A percentile compares a stretch with the other conserved stretches of the same genome.
Evolutionary conservation across 2,329 filamentous ascomycete species (phyloP).

Genomic region (Podosphaera aphanis): DNA sequence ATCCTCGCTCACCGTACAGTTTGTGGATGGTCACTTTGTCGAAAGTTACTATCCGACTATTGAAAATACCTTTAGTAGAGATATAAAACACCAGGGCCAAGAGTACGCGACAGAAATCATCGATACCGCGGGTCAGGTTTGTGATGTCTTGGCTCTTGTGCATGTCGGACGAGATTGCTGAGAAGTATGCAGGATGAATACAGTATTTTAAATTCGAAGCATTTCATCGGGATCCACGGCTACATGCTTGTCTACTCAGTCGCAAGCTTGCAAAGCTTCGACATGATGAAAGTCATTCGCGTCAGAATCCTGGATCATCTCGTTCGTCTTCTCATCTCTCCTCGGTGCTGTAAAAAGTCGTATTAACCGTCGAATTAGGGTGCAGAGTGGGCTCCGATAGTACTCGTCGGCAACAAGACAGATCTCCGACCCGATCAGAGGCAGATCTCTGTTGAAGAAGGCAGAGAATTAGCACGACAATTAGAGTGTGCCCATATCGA

Average conservation of each 20-base stretch:
- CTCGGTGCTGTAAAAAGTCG: not conserved
- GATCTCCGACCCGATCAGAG: conserved; percentile 82
- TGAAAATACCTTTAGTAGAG: conserved; percentile 94
- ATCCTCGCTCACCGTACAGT: conserved; percentile 88
- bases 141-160: conserved; percentile 9
- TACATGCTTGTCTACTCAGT: conserved; percentile 99
- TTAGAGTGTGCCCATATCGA: conserved; percentile 88
- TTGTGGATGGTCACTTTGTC: conserved; percentile 93
- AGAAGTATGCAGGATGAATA: conserved; percentile 59
- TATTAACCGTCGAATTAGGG: conserved; percentile 29
- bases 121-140: conserved; percentile 80
- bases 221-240: conserved; percentile 96
- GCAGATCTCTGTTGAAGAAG: conserved; percentile 69
- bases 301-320: conserved; percentile 96
- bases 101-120: conserved; percentile 94
- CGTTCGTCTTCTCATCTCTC: conserved; percentile 27
- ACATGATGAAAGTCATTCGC: conserved; percentile 88
- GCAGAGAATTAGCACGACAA: conserved; percentile 62
- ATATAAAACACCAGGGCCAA: conserved; percentile 77
- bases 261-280: conserved; percentile 75
- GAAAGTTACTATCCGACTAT: conserved; percentile 98
- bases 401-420: conserved; percentile 92
- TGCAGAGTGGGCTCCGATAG: conserved; percentile 74
- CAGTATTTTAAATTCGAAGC: conserved; percentile 92
- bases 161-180: conserved; percentile 3